Base-by-base conservation (phyloP, 2,329 filamentous ascomycete species). In the Alternaria metachromatica region DNA sequence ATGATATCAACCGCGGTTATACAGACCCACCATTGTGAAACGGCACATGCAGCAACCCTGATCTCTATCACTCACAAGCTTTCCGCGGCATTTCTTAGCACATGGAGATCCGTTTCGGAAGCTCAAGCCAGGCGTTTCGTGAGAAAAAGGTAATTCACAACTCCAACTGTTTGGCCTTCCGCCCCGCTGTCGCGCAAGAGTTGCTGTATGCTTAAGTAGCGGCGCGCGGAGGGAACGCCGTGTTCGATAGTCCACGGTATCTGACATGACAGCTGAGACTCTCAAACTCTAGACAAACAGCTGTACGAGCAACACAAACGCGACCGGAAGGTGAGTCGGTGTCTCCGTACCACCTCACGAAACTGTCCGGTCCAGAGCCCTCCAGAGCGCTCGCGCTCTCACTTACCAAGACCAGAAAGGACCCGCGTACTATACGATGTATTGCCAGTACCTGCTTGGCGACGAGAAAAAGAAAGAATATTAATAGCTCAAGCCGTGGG, bases 1-100 rank as follows among this genome's bases (percentile, higher is more conserved):
- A 53, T 41, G 49, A 53, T 53, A 53, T n/a, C 49, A 25, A 41
- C 49, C 49, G 28, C 49, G 49, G 28, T 30, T 41, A 37, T 37
- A 53, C 49, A 53, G 30, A 23, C 20, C 49, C 28, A 53, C 30
- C 30, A 25, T n/a, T 6, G n/a, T 53, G 49, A 37, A 53, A 53
- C 49, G 15, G 11, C 18, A 25, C 28, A 53, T 20, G 49, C 49
- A 21, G 33, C 49, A 41, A 53, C 30, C 49, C 30, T 41, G 20
- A 53, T 23, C 28, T 37, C 28, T n/a, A 53, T 37, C 49, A 53
- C 33, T 28, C 49, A 53, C 30, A 53, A 53, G 49, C 49, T 53
- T 53, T 53, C 49, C 49, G 30, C 49, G 49, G 49, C 49, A 53
- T 53, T 41, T 53, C 49, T 53, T 53, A 41, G 49, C 49, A 41